Evolutionary conservation across 164 flowering plant genomes (phyloP).

Genomic region (Stephania yunnanensis): DNA sequence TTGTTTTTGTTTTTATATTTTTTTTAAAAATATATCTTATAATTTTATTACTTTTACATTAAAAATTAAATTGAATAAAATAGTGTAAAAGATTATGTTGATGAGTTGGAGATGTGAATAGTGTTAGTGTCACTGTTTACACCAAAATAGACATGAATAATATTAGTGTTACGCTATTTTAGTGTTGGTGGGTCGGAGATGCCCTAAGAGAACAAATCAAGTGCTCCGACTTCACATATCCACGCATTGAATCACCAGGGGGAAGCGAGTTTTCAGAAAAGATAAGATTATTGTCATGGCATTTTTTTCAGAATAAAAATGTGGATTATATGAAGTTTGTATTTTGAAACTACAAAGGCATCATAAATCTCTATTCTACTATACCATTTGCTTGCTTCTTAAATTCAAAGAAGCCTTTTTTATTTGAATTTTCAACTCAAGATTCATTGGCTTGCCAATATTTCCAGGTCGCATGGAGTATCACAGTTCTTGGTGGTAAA

Average conservation of each 20-base stretch:
- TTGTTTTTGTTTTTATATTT: no score
- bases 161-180: no score
- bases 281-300: neutral
- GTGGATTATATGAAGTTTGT: neutral
- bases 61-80: no score
- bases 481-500: slow-evolving; percentile 34
- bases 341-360: neutral
- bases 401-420: neutral
- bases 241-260: neutral
- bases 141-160: no score
- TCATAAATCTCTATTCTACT: neutral
- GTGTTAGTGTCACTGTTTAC: no score
- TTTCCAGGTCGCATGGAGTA: slow-evolving; percentile 47
- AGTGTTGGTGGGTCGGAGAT: no score
- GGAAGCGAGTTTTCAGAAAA: neutral
- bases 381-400: neutral
- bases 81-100: no score
- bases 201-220: neutral
- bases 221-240: neutral
- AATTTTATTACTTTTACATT: no score
- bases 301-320: neutral
- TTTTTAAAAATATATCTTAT: no score
- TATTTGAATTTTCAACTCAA: slow-evolving; percentile 1
- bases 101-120: no score
- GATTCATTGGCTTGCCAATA: neutral